phyloP scores from a whole-genome alignment of 345 rosid genomes.

The Corchorus capsularis region DNA sequence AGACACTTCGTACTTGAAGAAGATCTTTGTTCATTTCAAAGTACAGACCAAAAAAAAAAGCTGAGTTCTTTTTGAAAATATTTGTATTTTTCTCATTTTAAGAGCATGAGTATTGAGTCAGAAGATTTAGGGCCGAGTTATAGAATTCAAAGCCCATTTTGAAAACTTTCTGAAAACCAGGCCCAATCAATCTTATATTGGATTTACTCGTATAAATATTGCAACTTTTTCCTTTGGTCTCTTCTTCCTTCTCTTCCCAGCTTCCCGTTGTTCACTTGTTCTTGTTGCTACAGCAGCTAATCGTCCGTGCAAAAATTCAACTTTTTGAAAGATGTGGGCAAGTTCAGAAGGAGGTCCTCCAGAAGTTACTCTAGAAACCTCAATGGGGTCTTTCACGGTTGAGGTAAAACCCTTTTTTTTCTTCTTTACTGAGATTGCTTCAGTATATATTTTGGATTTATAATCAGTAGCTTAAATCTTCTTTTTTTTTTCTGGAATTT shows the following conservation, averaged over 20 bases:
- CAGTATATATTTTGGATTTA: not conserved
- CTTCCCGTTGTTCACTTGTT: no score
- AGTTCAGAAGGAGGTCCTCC: conserved; percentile 79
- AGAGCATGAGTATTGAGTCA: not conserved
- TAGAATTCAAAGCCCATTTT: not conserved
- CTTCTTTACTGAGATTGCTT: not conserved
- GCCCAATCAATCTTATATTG: not conserved
- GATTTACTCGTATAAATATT: no score
- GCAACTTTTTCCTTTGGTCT: no score
- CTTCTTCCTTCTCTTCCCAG: not conserved
- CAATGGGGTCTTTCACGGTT: conserved; percentile 86
- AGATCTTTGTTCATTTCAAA: not conserved
- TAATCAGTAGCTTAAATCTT: not conserved
- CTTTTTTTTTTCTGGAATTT: conserved; percentile 11
- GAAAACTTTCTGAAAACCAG: not conserved
- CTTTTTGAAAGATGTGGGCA: conserved; percentile 57
- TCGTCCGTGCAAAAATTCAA: not conserved
- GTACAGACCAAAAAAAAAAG: not conserved
- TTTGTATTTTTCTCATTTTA: not conserved
- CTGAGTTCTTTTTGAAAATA: not conserved
- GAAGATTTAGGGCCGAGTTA: not conserved
- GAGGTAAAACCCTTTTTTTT: conserved; percentile 48
- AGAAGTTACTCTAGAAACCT: conserved; percentile 93
- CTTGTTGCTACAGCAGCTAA: no score
- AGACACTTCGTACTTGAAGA: not conserved